Evolutionary conservation across 2,329 filamentous ascomycete genomes (phyloP), one percentile per base, ranked within the genome.

Genomic region (Curvularia sp.): DNA sequence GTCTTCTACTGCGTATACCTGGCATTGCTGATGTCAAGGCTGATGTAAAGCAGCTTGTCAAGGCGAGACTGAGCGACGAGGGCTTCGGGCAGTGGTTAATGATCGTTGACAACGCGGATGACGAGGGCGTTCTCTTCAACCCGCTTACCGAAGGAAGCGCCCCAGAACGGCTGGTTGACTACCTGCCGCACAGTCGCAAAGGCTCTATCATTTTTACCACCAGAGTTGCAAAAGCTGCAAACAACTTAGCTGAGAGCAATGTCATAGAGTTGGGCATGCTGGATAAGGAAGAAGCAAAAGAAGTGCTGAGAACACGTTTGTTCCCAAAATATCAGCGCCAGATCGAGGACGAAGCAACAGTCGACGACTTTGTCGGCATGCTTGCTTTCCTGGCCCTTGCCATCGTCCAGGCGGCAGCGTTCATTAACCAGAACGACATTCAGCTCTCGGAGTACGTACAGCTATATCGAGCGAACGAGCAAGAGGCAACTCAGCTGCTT

Each of bases 201-300:
- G 28, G 45, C 45, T 48, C 45, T 48, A 32, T 48, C 18, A 18
- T 48, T n/a, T 48, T 48, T 21, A 48, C 45, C 18, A 48, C 27
- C 13, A n/a, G 45, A 19, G 15, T 25, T 9, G n/a, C 18, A 34
- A 21, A 48, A 27, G 45, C 45, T 23, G 45, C 28, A 48, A 32
- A 25, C 28, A 15, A 36, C 45, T 23, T 48, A 23, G 28, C 45
- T 15, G 13, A 19, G 18, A 48, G 18, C 18, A 49, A 42, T 19
- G 39, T 15, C 19, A 42, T 42, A 3, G 6, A 42, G 21, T 25
- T 15, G 3, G 39, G 39, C 12, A 23, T 23, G 21, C 39, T 25
- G 5, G 21, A 23, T 13, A 23, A 6, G 12, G 13, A 13, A 42
- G 5, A 42, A 25, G 39, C 12, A 2, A 42, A 15, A 6, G 21